A percentile compares a stretch with the other conserved stretches of the same genome.
phyloP scores from a whole-genome alignment of 106 monocot genomes.

The Hemerocallis citrina region DNA sequence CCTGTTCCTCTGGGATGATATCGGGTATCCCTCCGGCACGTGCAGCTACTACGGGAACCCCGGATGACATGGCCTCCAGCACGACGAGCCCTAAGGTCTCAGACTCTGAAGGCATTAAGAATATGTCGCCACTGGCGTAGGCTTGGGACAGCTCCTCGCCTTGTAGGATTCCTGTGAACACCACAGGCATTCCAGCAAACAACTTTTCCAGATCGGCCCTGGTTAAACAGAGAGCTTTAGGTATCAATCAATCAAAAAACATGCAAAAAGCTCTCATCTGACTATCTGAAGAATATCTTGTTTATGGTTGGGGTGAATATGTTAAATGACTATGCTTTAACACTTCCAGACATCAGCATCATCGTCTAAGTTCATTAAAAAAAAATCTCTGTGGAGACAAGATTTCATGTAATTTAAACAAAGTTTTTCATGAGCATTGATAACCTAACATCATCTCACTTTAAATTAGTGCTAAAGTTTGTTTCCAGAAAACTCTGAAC shows the following conservation, averaged over 20 bases:
- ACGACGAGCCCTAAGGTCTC: conserved; percentile 91
- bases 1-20: conserved; percentile 75
- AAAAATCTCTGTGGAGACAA: too few species aligned
- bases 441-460: too few species aligned
- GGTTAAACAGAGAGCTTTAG: conserved; percentile 9
- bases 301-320: too few species aligned
- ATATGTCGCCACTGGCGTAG: conserved; percentile 86
- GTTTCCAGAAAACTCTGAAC: too few species aligned
- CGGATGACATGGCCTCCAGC: conserved; percentile 95
- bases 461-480: too few species aligned
- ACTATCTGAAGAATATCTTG: too few species aligned
- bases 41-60: conserved; percentile 75
- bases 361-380: too few species aligned
- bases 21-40: conserved; percentile 89
- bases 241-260: background rate
- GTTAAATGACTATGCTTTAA: too few species aligned
- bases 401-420: too few species aligned
- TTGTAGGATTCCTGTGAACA: conserved; percentile 91
- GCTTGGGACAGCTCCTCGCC: conserved; percentile 93
- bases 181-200: conserved; percentile 70
- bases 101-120: conserved; percentile 91
- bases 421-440: too few species aligned
- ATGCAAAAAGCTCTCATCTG: too few species aligned
- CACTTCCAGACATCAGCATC: too few species aligned
- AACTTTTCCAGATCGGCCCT: conserved; percentile 80